Percentiles rank a stretch among this genome's conserved stretches.
Conservation (phyloP, 2,329 filamentous ascomycete species). For the Trichoderma sp. region DNA sequence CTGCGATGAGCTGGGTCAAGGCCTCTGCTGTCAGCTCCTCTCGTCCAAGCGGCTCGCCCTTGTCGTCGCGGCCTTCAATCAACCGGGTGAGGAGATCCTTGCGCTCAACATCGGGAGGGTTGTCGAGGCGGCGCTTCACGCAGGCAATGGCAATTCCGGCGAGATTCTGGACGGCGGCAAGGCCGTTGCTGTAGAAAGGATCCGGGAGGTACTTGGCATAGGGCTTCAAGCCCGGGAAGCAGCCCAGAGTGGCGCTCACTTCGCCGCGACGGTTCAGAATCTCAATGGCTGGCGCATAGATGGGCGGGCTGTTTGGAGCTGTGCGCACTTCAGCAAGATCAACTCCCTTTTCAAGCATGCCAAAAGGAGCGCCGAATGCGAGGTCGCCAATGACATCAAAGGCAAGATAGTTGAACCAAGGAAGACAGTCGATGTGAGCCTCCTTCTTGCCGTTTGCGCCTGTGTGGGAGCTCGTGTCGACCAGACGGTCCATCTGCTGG, state of each 20-base stretch:
- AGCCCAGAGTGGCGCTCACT: constrained; percentile 77
- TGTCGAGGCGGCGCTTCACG: constrained; percentile 70
- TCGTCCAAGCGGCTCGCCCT: constrained; percentile 69
- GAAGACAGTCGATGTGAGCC: constrained; percentile 67
- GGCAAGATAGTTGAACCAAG: constrained; percentile 65
- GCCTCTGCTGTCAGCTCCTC: constrained; percentile 86
- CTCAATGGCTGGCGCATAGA: constrained; percentile 76
- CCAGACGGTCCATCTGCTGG: constrained; percentile 66
- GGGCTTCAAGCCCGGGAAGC: constrained; percentile 69
- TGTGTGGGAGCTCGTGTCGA: constrained; percentile 41
- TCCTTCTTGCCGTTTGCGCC: constrained; percentile 56
- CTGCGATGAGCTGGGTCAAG: constrained; percentile 81
- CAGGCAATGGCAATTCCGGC: constrained; percentile 85
- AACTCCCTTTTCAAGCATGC: constrained; percentile 71
- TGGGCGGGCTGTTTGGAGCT: constrained; percentile 57
- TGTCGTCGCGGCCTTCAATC: constrained; percentile 82
- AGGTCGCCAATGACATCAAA: constrained; percentile 50
- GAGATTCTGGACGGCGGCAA: constrained; percentile 72
- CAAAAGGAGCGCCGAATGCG: constrained; percentile 51
- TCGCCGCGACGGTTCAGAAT: constrained; percentile 86
- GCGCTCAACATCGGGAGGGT: constrained; percentile 62
- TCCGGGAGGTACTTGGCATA: constrained; percentile 79
- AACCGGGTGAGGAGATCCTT: constrained; percentile 78
- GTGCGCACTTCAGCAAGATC: constrained; percentile 72
- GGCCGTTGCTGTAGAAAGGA: constrained; percentile 72